phyloP scores from a whole-genome alignment of 192 early-diverging fungal genomes.

The Coemansia sp. region DNA sequence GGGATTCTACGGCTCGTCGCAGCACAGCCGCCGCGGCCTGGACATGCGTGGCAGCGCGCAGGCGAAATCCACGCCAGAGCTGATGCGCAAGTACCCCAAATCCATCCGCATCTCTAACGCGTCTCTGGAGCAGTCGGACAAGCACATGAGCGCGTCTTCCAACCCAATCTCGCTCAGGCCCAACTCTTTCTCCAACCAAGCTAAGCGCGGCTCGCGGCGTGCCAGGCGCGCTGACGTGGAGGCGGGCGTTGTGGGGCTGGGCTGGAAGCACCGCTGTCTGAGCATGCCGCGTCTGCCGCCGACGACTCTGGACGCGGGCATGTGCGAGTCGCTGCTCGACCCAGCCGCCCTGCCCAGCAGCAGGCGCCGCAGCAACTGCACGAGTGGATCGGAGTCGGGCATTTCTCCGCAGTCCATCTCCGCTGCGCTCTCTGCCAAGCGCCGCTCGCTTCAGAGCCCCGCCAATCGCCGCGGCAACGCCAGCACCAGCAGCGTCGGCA shows the following conservation, averaged over 20 bases:
- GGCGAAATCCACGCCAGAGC: slow-evolving; percentile 55
- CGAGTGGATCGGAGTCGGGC: neutral
- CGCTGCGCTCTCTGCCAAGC: slow-evolving; percentile 11
- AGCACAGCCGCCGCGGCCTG: neutral
- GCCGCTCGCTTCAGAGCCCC: slow-evolving; percentile 19
- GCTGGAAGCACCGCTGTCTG: slow-evolving; percentile 33
- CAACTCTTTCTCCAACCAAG: slow-evolving; percentile 31
- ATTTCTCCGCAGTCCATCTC: slow-evolving; percentile 19
- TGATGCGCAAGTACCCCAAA: slow-evolving; percentile 32
- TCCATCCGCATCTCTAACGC: slow-evolving; percentile 16
- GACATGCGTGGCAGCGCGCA: slow-evolving; percentile 16
- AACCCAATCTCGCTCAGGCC: slow-evolving; percentile 31
- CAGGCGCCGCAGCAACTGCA: slow-evolving; percentile 6
- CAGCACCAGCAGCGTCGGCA: slow-evolving; percentile 1
- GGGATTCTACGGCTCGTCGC: neutral
- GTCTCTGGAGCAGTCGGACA: slow-evolving; percentile 9
- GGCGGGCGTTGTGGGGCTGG: neutral
- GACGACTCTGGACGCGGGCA: slow-evolving; percentile 36
- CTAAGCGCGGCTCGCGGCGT: neutral
- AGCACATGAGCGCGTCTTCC: slow-evolving; percentile 11
- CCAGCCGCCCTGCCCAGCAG: neutral
- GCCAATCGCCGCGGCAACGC: slow-evolving; percentile 1
- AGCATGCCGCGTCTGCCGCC: slow-evolving; percentile 49
- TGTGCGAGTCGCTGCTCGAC: slow-evolving; percentile 41
- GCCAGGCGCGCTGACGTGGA: neutral